Conservation (phyloP, 164 flowering plant genomes). For the Houttuynia cordata region DNA sequence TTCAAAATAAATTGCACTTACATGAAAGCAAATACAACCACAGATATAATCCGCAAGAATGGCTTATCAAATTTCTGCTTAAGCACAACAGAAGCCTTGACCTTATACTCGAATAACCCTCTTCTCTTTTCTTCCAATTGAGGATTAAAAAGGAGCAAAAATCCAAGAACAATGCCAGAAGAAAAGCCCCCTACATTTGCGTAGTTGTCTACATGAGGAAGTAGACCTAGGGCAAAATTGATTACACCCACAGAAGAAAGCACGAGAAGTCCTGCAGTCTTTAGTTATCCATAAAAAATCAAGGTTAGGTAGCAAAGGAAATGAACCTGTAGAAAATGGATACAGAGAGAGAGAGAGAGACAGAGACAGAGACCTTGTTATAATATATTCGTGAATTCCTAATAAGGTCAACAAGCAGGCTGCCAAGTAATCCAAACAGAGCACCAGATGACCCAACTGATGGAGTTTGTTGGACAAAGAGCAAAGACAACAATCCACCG, state of each 20-base stretch:
- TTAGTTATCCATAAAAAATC: conserved; percentile 8
- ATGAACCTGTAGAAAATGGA: neutral
- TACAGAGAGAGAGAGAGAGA: neutral
- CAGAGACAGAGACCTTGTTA: conserved; percentile 73
- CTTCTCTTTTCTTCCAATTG: conserved; percentile 21
- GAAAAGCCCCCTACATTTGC: conserved; percentile 60
- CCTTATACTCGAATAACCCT: conserved; percentile 34
- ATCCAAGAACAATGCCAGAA: conserved; percentile 65
- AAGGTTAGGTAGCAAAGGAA: neutral
- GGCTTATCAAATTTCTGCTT: conserved; percentile 59
- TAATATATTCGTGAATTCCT: conserved; percentile 51
- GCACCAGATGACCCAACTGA: conserved; percentile 62
- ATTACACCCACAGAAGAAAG: conserved; percentile 22
- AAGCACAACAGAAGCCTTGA: conserved; percentile 25
- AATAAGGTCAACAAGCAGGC: conserved; percentile 51
- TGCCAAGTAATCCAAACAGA: conserved; percentile 74
- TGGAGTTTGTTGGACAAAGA: conserved; percentile 47
- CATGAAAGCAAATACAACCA: conserved; percentile 39
- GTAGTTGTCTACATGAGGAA: conserved; percentile 65
- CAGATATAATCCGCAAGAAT: conserved; percentile 29
- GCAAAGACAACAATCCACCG: conserved; percentile 54
- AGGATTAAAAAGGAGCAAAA: conserved; percentile 45
- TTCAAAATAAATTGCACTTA: conserved; percentile 25
- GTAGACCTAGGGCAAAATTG: conserved; percentile 51
- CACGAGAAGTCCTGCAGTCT: conserved; percentile 39